A percentile compares a stretch with the other conserved stretches of the same genome.
Conservation (phyloP, 2,329 filamentous ascomycete genomes). For the Neonectria coccinea region DNA sequence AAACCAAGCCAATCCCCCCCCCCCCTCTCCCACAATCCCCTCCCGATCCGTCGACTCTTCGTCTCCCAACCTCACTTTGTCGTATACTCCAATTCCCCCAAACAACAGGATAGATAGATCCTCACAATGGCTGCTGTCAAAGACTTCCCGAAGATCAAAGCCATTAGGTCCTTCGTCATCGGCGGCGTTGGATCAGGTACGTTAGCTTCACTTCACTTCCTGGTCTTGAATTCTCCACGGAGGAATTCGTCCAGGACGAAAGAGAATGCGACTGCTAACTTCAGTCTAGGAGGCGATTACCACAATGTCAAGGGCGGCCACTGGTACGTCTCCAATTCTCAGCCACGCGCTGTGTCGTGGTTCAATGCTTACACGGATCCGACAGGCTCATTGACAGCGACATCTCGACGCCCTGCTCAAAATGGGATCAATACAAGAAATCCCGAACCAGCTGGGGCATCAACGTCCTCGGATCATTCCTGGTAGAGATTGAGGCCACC, state of each 20-base stretch:
- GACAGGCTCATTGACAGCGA: slow-evolving; percentile 89
- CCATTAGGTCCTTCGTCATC: slow-evolving; percentile 78
- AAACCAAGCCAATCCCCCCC: slow-evolving; percentile 8
- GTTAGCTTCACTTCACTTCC: slow-evolving; percentile 4
- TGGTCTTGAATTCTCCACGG: background rate
- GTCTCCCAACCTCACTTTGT: slow-evolving; percentile 1
- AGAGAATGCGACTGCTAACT: slow-evolving; percentile 10
- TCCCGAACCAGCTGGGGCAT: slow-evolving; percentile 95
- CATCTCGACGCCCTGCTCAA: slow-evolving; percentile 92
- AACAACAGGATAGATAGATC: background rate
- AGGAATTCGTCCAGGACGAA: background rate
- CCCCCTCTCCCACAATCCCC: background rate
- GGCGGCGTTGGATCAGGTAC: slow-evolving; percentile 50
- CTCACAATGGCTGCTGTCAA: slow-evolving; percentile 61
- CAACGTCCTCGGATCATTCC: slow-evolving; percentile 93
- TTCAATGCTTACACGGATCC: slow-evolving; percentile 11
- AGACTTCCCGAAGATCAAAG: slow-evolving; percentile 80
- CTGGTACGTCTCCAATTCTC: slow-evolving; percentile 59
- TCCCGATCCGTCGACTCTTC: background rate
- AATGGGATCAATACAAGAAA: slow-evolving; percentile 87
- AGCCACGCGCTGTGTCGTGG: background rate
- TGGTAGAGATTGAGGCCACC: slow-evolving; percentile 86
- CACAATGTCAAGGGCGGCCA: slow-evolving; percentile 87
- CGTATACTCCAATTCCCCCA: background rate
- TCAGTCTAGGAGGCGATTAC: slow-evolving; percentile 77